A percentile compares a stretch with the other conserved stretches of the same genome.
Conservation (phyloP, 208 protist species). For the Leishmania lainsoni region DNA sequence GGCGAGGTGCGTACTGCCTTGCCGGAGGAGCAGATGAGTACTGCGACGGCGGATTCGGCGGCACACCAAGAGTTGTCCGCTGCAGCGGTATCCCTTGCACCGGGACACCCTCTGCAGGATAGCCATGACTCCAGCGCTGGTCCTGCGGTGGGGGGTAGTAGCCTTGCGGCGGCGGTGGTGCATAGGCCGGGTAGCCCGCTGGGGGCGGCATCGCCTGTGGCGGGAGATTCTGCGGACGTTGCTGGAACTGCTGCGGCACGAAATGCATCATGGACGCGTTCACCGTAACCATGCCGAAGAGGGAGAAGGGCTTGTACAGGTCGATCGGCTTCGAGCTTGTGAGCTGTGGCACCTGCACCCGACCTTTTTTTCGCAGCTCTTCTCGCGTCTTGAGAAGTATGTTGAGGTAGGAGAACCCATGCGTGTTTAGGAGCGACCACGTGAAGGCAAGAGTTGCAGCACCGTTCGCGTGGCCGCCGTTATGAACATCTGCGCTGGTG, state of each 20-base stretch:
- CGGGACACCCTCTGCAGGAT: neutral
- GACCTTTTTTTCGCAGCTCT: constrained; percentile 67
- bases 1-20: neutral
- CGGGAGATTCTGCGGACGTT: constrained; percentile 27
- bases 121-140: neutral
- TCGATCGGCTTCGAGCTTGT: constrained; percentile 90
- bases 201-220: constrained; percentile 28
- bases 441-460: constrained; percentile 85
- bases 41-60: constrained; percentile 11
- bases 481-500: constrained; percentile 81
- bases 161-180: constrained; percentile 19
- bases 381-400: constrained; percentile 84
- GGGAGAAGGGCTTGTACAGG: constrained; percentile 87
- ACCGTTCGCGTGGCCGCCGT: constrained; percentile 55
- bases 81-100: neutral
- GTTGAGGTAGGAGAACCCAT: constrained; percentile 73
- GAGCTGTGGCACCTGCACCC: constrained; percentile 89
- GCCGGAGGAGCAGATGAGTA: constrained; percentile 7
- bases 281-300: constrained; percentile 81
- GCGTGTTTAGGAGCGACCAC: constrained; percentile 72
- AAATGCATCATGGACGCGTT: constrained; percentile 64
- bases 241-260: constrained; percentile 66
- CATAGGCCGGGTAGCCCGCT: constrained; percentile 18
- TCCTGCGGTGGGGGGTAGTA: neutral
- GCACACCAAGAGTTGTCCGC: neutral